phyloP scores from a whole-genome alignment of 2,329 filamentous ascomycete genomes.

The Aspergillus sp. region DNA sequence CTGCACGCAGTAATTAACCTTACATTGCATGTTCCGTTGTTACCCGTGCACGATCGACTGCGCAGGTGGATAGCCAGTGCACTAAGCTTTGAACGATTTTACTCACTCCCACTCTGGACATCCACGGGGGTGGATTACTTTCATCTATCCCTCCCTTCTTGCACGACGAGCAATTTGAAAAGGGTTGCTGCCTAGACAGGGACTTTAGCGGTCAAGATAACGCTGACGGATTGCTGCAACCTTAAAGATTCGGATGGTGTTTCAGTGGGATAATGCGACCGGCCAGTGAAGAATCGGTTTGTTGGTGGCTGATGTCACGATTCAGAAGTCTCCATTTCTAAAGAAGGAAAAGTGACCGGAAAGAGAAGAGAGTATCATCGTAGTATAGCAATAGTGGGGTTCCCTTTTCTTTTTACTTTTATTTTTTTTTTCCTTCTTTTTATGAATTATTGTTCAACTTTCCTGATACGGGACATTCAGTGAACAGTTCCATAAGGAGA shows the following conservation, averaged over 20 bases:
- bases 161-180: too few relatives aligned
- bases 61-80: slow-evolving; percentile 10
- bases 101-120: background rate
- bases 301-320: background rate
- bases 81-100: background rate
- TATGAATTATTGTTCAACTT: background rate
- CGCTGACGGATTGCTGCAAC: background rate
- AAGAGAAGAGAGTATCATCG: too few relatives aligned
- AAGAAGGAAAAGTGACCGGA: too few relatives aligned
- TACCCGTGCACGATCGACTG: slow-evolving; percentile 26
- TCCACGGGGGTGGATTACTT: background rate
- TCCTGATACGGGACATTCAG: background rate
- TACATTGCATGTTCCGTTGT: slow-evolving; percentile 29
- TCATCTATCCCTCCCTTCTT: background rate
- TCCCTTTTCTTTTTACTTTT: too few relatives aligned
- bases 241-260: background rate
- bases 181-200: background rate
- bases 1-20: slow-evolving; percentile 31
- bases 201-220: background rate
- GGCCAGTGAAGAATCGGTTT: slow-evolving; percentile 3
- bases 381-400: too few relatives aligned
- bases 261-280: background rate
- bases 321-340: background rate
- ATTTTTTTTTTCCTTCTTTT: background rate
- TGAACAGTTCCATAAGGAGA: background rate